A percentile compares a stretch with the other conserved stretches of the same genome.
Conservation (phyloP, 805 yeast species). For the Torulaspora franciscae region DNA sequence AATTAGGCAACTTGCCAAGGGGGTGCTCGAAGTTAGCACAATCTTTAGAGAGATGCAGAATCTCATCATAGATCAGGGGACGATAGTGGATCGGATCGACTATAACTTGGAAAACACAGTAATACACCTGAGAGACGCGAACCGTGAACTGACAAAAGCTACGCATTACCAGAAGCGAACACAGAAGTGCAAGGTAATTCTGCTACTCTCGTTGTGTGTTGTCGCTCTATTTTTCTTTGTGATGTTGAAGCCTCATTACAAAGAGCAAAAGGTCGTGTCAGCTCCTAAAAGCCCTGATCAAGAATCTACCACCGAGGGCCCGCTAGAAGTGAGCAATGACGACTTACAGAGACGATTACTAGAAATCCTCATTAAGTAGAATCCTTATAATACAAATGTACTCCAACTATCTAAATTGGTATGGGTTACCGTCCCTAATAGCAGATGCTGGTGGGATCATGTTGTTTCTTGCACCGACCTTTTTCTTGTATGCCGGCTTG, state of each 20-base stretch:
- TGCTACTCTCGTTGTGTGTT: constrained; percentile 66
- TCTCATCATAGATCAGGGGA: constrained; percentile 92
- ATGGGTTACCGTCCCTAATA: constrained; percentile 41
- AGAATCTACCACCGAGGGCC: neutral
- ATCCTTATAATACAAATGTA: neutral
- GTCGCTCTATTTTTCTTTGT: constrained; percentile 66
- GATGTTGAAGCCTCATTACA: constrained; percentile 53
- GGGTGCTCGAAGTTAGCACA: constrained; percentile 87
- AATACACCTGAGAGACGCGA: constrained; percentile 68
- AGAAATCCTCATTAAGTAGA: constrained; percentile 1
- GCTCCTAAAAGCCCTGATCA: neutral
- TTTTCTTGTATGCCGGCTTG: constrained; percentile 40
- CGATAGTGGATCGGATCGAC: constrained; percentile 87
- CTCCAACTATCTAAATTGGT: constrained; percentile 36
- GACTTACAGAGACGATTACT: constrained; percentile 3
- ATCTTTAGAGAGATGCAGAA: constrained; percentile 91
- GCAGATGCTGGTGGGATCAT: constrained; percentile 43
- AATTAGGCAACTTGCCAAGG: constrained; percentile 85
- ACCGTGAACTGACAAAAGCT: constrained; percentile 71
- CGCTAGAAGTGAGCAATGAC: constrained; percentile 9
- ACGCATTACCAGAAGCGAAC: constrained; percentile 79
- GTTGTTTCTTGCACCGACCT: constrained; percentile 33
- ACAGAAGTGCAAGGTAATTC: constrained; percentile 82
- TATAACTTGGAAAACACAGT: constrained; percentile 82
- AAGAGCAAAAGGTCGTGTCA: neutral